Conservation (phyloP, 352 stramenopile genomes). For the Globisporangium cederbergense region DNA sequence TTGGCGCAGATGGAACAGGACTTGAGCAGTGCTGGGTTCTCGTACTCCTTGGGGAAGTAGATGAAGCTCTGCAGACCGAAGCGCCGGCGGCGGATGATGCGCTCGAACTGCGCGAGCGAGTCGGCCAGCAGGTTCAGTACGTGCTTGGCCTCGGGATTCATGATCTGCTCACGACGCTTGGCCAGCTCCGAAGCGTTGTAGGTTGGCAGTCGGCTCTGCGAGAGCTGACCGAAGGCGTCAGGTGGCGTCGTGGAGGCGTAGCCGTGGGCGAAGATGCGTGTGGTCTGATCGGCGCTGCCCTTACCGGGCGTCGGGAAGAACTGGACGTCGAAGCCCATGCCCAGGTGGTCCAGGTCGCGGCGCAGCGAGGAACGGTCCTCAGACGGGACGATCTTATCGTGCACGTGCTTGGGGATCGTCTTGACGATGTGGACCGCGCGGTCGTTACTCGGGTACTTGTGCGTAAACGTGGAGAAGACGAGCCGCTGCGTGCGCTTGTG, state of each 20-base stretch:
- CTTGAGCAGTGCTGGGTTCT: slow-evolving; percentile 23
- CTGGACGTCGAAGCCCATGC: slow-evolving; percentile 49
- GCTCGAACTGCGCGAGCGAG: slow-evolving; percentile 49
- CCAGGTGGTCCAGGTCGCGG: slow-evolving; percentile 45
- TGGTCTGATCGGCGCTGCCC: slow-evolving; percentile 31
- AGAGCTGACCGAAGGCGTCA: slow-evolving; percentile 23
- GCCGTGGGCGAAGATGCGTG: slow-evolving; percentile 38
- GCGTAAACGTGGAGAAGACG: slow-evolving; percentile 40
- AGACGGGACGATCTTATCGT: slow-evolving; percentile 31
- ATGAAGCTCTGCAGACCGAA: slow-evolving; percentile 72
- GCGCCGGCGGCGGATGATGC: slow-evolving; percentile 52
- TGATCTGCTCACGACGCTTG: slow-evolving; percentile 30
- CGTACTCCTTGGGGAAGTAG: slow-evolving; percentile 44
- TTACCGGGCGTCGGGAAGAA: slow-evolving; percentile 20
- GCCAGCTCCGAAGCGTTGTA: slow-evolving; percentile 22
- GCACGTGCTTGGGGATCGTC: slow-evolving; percentile 47
- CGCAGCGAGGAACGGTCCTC: slow-evolving; percentile 38
- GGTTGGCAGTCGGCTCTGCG: slow-evolving; percentile 13
- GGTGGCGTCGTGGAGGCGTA: slow-evolving; percentile 41
- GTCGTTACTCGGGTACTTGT: slow-evolving; percentile 35
- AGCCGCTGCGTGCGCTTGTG: slow-evolving; percentile 54
- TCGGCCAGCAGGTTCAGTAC: slow-evolving; percentile 45
- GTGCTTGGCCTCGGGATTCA: slow-evolving; percentile 45
- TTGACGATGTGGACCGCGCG: slow-evolving; percentile 63
- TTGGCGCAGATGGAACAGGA: slow-evolving; percentile 47